These are phyloP conservation scores for Pisolithus marmoratus DNA, from an alignment of 768 basidiomycete species.

Conservation along the genomic window DNA sequence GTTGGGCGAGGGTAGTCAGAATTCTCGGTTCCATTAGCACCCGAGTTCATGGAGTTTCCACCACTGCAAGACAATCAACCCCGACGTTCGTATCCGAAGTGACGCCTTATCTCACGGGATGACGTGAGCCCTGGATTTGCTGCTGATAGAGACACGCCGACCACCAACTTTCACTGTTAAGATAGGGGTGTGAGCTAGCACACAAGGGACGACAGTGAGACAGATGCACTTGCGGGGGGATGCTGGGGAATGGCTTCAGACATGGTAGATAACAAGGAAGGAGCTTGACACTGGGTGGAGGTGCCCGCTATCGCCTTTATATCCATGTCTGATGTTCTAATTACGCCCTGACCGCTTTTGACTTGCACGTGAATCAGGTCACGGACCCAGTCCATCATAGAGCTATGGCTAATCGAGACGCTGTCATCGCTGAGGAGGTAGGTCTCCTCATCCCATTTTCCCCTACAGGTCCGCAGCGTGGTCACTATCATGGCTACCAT, in stretches of 20 bases:
- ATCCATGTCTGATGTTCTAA: background rate
- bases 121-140: slow-evolving; percentile 33
- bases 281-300: background rate
- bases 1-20: slow-evolving; percentile 52
- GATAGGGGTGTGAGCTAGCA: background rate
- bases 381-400: no score
- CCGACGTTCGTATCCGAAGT: background rate
- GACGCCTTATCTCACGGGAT: slow-evolving; percentile 24
- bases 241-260: slow-evolving; percentile 33
- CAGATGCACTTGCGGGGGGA: slow-evolving; percentile 44
- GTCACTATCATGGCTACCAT: no score
- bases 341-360: background rate
- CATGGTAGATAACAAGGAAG: slow-evolving; percentile 14
- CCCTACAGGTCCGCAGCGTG: no score
- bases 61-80: background rate
- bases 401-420: no score
- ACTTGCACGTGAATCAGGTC: no score
- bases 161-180: slow-evolving; percentile 40
- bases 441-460: no score
- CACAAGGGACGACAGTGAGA: background rate
- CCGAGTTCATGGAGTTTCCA: slow-evolving; percentile 4
- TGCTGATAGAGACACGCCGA: slow-evolving; percentile 42
- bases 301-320: background rate
- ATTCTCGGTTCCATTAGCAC: slow-evolving; percentile 18
- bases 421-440: no score